A percentile compares a stretch with the other conserved stretches of the same genome.
phyloP scores from a whole-genome alignment of 768 basidiomycete species.

The Cystobasidium tubakii region DNA sequence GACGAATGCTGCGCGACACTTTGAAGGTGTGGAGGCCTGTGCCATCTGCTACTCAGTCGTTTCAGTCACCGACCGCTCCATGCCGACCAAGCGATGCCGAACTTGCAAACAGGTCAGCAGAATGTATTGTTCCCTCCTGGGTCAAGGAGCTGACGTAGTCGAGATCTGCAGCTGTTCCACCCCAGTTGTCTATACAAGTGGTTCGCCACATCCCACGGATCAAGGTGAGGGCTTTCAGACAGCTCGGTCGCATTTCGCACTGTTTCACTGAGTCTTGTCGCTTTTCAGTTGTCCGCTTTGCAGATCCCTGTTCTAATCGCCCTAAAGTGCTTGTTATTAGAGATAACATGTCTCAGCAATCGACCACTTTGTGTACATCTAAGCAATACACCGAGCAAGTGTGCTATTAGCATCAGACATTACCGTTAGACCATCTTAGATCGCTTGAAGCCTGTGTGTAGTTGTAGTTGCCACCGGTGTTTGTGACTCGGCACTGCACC shows the following conservation, averaged over 20 bases:
- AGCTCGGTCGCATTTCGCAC: not conserved
- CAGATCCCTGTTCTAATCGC: constrained; percentile 35
- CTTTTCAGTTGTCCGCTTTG: constrained; percentile 38
- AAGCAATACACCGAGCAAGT: too few species aligned
- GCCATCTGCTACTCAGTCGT: constrained; percentile 82
- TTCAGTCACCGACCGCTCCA: constrained; percentile 61
- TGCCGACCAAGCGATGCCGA: constrained; percentile 85
- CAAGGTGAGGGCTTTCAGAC: constrained; percentile 8
- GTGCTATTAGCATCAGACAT: too few species aligned
- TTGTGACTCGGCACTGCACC: too few species aligned
- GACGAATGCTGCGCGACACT: constrained; percentile 85
- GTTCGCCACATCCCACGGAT: constrained; percentile 36
- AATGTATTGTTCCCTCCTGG: not conserved
- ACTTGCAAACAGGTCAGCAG: constrained; percentile 42
- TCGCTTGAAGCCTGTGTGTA: too few species aligned
- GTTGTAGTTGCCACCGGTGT: too few species aligned
- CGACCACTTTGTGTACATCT: too few species aligned
- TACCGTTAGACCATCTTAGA: too few species aligned
- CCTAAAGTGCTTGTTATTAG: too few species aligned
- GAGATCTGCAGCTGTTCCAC: constrained; percentile 39
- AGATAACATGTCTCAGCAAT: too few species aligned
- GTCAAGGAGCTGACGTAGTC: not conserved
- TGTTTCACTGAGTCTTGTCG: not conserved
- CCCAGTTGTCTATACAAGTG: constrained; percentile 44
- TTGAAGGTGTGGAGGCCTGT: constrained; percentile 91